Conservation (phyloP, 192 early-diverging fungal genomes). For the Coemansia sp. region DNA sequence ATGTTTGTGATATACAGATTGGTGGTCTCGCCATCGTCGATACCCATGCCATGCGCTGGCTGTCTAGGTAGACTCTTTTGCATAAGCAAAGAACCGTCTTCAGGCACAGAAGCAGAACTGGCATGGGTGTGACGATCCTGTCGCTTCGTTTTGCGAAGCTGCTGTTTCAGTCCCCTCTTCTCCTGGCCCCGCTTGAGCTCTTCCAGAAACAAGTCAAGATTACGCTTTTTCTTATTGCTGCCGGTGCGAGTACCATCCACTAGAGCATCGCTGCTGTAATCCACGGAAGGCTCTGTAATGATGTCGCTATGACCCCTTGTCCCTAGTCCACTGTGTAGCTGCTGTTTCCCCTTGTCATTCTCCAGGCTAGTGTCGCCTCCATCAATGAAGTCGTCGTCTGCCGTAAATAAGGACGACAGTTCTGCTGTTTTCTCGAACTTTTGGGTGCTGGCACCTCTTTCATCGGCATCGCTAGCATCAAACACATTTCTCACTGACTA, state of each 20-base stretch:
- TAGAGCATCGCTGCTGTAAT: not conserved
- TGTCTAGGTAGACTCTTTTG: not conserved
- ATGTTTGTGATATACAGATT: constrained; percentile 87
- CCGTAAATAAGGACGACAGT: constrained; percentile 10
- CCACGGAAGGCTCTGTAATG: not conserved
- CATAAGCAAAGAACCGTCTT: not conserved
- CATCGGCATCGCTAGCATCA: constrained; percentile 4
- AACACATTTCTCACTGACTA: constrained; percentile 6
- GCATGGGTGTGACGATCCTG: constrained; percentile 12
- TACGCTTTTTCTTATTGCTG: constrained; percentile 64
- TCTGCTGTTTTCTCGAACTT: not conserved
- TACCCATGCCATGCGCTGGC: constrained; percentile 23
- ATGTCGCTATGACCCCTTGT: not conserved
- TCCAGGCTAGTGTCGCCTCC: not conserved
- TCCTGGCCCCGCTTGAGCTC: constrained; percentile 80
- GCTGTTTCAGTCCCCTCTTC: constrained; percentile 59
- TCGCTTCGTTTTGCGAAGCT: constrained; percentile 19
- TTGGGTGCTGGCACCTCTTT: not conserved
- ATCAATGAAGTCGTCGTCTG: constrained; percentile 4
- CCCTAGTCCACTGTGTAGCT: not conserved
- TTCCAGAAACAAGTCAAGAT: constrained; percentile 80
- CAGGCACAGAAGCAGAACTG: not conserved
- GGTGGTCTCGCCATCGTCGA: constrained; percentile 72
- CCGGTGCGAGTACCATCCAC: not conserved
- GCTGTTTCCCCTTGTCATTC: not conserved